Conservation (phyloP, 1,284 basidiomycete species). For the Ustilago esculenta region DNA sequence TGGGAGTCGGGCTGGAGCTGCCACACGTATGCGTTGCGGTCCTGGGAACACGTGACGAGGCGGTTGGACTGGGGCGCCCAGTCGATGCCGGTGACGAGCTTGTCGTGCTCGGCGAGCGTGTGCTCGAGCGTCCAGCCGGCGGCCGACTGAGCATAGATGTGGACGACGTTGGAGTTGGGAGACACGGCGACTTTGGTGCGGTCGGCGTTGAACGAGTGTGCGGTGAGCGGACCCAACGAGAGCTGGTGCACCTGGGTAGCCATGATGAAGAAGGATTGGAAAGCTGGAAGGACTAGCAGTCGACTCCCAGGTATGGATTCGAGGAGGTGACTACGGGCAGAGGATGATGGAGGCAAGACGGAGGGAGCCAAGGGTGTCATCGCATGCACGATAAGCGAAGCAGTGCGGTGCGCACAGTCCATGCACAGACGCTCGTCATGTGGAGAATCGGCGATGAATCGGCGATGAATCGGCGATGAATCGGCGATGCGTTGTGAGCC, state of each 20-base stretch:
- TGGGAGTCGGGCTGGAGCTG: slow-evolving; percentile 78
- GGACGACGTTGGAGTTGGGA: slow-evolving; percentile 87
- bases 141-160: slow-evolving; percentile 73
- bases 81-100: slow-evolving; percentile 96
- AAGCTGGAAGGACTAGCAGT: slow-evolving; percentile 57
- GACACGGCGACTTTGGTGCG: slow-evolving; percentile 88
- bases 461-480: no score
- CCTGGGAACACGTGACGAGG: slow-evolving; percentile 97
- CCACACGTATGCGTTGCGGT: slow-evolving; percentile 99
- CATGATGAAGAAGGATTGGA: slow-evolving; percentile 19
- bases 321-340: no score
- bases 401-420: no score
- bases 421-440: slow-evolving; percentile 26
- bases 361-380: no score
- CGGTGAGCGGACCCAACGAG: slow-evolving; percentile 83
- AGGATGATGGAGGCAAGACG: no score
- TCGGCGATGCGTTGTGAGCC: no score
- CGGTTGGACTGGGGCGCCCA: slow-evolving; percentile 97
- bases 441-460: no score
- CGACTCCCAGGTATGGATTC: slow-evolving; percentile 31
- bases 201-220: slow-evolving; percentile 91
- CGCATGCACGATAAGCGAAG: no score
- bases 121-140: slow-evolving; percentile 77
- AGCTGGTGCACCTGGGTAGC: slow-evolving; percentile 71
- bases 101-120: slow-evolving; percentile 94